Evolutionary conservation across 192 early-diverging fungal genomes (phyloP), one percentile per base, ranked within the genome.

Genomic region (Coemansia brasiliensis): DNA sequence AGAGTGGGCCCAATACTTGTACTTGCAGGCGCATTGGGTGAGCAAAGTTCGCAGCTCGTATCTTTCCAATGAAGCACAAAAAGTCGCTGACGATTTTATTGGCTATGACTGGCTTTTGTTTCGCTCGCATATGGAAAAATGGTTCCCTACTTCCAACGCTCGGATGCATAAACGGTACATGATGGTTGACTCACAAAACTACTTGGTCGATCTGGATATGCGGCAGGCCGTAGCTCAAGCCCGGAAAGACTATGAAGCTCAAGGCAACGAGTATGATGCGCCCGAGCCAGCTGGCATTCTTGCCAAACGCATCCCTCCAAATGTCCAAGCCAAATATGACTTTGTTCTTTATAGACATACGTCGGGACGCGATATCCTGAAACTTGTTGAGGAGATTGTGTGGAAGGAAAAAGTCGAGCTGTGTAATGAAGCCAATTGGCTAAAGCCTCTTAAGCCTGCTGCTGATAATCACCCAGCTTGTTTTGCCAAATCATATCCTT

Each of bases 151-250:
- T 24, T 16, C 21, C 12, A 48, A 48, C 11, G 45, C 45, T 4
- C 45, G 45, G 10, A 48, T 48, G 45, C 45, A 48, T 20, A 48
- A 24, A 21, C 45, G 45, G 20, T 48, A 48, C 18, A 18, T 1
- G 45, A 48, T 48, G 45, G 21, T 48, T n/a, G 45, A 48, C 17
- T 48, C 7, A 11, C 45, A 48, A 18, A 48, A 24, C 24, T 48
- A 48, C 45, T 21, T 48, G 45, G 45, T 20, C 5, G 45, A 20
- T 24, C 5, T 48, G 17, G 45, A 48, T 22, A 18, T 48, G 45
- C 45, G 45, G 3, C 45, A 48, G 45, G 45, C 45, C 0, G 24
- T 48, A 24, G n/a, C 45, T 0, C 17, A 21, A 24, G 45, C 16
- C 20, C 17, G 17, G 1, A 18, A 20, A 13, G 45, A 20, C 21